These are phyloP conservation scores for Cladorrhinum samala DNA, from an alignment of 495 filamentous ascomycete genomes.

Conservation along the genomic window DNA sequence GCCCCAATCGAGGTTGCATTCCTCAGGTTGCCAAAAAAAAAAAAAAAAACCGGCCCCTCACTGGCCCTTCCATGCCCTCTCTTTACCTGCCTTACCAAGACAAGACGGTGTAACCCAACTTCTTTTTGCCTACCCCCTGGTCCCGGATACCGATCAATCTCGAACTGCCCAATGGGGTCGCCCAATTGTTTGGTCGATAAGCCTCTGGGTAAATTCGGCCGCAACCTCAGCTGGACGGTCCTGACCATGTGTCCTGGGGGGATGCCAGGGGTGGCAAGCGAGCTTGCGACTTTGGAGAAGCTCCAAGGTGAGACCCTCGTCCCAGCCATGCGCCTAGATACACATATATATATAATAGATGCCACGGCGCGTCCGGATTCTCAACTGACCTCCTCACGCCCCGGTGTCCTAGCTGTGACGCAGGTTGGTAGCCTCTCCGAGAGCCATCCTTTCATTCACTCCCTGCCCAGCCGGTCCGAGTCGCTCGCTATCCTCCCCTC, in stretches of 20 bases:
- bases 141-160: background rate
- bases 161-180: conserved; percentile 18
- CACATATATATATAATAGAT: conserved; percentile 13
- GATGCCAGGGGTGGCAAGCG: background rate
- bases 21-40: conserved; percentile 20
- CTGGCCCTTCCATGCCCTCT: background rate
- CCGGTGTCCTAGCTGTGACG: background rate
- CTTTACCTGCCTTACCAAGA: conserved; percentile 25
- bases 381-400: background rate
- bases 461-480: conserved; percentile 1
- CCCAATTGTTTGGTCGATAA: conserved; percentile 22
- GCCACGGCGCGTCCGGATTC: conserved; percentile 9
- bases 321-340: background rate
- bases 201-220: conserved; percentile 28
- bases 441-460: conserved; percentile 6
- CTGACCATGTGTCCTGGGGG: conserved; percentile 4
- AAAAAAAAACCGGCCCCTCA: background rate
- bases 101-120: conserved; percentile 10
- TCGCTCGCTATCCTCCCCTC: conserved; percentile 9
- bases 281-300: background rate
- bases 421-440: conserved; percentile 7
- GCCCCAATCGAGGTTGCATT: conserved; percentile 22
- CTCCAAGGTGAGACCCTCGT: background rate
- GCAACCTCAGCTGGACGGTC: conserved; percentile 13
- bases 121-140: background rate